Percentiles rank a stretch among this genome's conserved stretches.
Evolutionary conservation across 805 yeast genomes (phyloP).

Genomic region (Vanderwaltozyma yarrowii): DNA sequence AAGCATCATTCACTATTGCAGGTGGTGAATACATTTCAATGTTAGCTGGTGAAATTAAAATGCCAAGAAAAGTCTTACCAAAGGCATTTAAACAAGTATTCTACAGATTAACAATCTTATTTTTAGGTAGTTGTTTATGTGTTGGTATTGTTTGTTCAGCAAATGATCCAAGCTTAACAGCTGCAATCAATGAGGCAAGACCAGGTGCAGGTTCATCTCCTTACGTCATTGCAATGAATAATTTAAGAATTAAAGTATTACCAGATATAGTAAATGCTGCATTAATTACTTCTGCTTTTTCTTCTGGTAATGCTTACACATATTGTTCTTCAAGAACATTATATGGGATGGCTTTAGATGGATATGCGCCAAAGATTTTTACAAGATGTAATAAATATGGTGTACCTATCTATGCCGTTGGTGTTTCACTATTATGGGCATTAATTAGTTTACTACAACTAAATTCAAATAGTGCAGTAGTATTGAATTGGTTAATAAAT

Average conservation of each 20-base stretch:
- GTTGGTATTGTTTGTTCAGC: conserved; percentile 70
- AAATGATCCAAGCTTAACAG: conserved; percentile 49
- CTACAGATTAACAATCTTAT: conserved; percentile 54
- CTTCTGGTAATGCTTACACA: conserved; percentile 76
- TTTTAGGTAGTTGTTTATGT: conserved; percentile 63
- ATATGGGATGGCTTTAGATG: conserved; percentile 59
- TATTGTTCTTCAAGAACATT: conserved; percentile 62
- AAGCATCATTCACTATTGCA: conserved; percentile 70
- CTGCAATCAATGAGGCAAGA: conserved; percentile 47
- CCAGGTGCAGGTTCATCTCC: conserved; percentile 79
- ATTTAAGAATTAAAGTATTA: conserved; percentile 51
- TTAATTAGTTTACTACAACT: conserved; percentile 56
- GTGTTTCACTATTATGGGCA: conserved; percentile 46
- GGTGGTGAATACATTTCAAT: conserved; percentile 82
- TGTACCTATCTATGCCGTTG: conserved; percentile 54
- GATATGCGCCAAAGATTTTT: conserved; percentile 64
- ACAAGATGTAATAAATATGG: conserved; percentile 54
- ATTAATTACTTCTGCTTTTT: conserved; percentile 62
- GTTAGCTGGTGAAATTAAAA: conserved; percentile 73
- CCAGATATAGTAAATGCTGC: conserved; percentile 76
- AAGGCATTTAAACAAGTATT: conserved; percentile 70
- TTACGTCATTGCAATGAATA: conserved; percentile 72
- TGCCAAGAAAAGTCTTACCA: conserved; percentile 67
- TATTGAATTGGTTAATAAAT: conserved; percentile 63
- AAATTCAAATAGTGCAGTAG: conserved; percentile 47